Conservation (phyloP, 2,329 filamentous ascomycete genomes). For the Chaetomiaceae sp. region DNA sequence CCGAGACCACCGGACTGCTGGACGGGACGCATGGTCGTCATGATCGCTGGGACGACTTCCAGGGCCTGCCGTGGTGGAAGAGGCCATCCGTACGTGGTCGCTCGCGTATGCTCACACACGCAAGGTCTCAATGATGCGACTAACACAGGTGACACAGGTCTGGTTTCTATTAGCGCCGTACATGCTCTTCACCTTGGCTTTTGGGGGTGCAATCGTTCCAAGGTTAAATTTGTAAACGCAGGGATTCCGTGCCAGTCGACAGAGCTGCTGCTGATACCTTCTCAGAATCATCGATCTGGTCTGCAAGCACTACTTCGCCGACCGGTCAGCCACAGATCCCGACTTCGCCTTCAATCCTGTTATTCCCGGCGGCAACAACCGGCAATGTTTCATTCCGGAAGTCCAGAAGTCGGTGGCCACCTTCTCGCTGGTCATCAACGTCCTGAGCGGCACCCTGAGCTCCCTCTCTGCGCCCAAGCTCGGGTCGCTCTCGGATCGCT, state of each 20-base stretch:
- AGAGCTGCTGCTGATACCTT: constrained; percentile 1
- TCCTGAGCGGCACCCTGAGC: constrained; percentile 70
- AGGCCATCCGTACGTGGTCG: constrained; percentile 52
- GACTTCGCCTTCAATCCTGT: constrained; percentile 57
- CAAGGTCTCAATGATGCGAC: too few species aligned
- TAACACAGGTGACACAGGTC: constrained; percentile 46
- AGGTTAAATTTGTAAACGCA: constrained; percentile 66
- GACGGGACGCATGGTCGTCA: constrained; percentile 13
- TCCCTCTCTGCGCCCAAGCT: constrained; percentile 77
- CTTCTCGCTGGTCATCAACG: constrained; percentile 69
- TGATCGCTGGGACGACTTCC: constrained; percentile 53
- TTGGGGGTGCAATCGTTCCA: constrained; percentile 79
- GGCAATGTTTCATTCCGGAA: constrained; percentile 71
- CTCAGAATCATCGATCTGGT: constrained; percentile 68
- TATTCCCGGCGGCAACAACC: constrained; percentile 62
- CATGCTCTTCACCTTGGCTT: constrained; percentile 74
- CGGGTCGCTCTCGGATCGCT: constrained; percentile 79
- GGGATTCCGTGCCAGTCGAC: background rate
- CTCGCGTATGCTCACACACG: too few species aligned
- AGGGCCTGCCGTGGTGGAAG: constrained; percentile 55
- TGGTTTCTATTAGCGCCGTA: constrained; percentile 80
- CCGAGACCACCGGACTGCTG: constrained; percentile 30
- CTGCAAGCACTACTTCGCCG: constrained; percentile 74
- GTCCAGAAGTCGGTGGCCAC: constrained; percentile 71
- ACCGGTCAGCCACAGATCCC: constrained; percentile 54